phyloP scores from a whole-genome alignment of 2,329 filamentous ascomycete species.

The Knoxdaviesia capensis region DNA sequence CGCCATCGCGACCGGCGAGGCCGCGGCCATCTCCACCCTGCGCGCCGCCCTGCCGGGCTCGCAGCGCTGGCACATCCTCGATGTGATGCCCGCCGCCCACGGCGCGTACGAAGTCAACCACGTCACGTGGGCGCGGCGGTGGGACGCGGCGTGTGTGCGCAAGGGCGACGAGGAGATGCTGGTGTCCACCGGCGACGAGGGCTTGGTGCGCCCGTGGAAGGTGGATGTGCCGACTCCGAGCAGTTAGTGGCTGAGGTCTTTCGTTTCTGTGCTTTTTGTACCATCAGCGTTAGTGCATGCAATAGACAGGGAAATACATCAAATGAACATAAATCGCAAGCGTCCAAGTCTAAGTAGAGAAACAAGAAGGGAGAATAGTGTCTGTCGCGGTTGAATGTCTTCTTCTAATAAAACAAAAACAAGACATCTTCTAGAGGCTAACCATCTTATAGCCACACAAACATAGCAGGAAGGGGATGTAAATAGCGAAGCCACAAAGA shows the following conservation, averaged over 20 bases:
- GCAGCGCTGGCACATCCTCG: constrained; percentile 52
- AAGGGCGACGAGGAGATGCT: constrained; percentile 58
- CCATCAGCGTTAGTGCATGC: too few species aligned
- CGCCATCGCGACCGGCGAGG: constrained; percentile 1
- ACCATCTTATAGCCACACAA: not conserved
- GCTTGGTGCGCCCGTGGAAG: constrained; percentile 67
- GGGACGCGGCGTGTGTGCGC: constrained; percentile 39
- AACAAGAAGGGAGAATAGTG: too few species aligned
- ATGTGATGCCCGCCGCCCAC: constrained; percentile 54
- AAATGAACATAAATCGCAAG: too few species aligned
- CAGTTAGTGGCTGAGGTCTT: not conserved
- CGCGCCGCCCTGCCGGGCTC: constrained; percentile 4
- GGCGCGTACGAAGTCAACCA: constrained; percentile 92
- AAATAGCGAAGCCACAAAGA: constrained; percentile 1
- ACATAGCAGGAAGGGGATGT: not conserved
- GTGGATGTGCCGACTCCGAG: constrained; percentile 13
- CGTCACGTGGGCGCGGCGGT: constrained; percentile 65
- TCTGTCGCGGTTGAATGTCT: too few species aligned
- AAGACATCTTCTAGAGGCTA: too few species aligned
- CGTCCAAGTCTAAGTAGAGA: too few species aligned
- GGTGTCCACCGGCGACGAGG: constrained; percentile 82
- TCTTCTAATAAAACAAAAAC: too few species aligned
- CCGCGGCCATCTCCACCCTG: constrained; percentile 1
- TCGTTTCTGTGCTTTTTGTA: not conserved
- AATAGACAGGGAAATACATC: too few species aligned